Evolutionary conservation across 1,284 basidiomycete species (phyloP).

Genomic region (Rhodofomes roseus): DNA sequence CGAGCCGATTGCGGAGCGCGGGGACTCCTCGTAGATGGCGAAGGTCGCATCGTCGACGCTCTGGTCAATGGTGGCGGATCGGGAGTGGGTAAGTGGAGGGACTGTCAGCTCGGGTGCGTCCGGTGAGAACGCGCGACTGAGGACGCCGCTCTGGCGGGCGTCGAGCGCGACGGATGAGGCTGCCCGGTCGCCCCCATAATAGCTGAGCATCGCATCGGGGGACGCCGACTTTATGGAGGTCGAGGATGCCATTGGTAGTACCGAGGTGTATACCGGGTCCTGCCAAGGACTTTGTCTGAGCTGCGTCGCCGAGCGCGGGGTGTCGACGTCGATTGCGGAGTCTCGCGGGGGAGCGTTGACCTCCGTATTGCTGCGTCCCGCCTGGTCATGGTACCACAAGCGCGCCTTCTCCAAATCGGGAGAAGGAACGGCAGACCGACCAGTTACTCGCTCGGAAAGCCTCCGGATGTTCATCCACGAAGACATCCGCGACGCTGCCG

Average conservation of each 20-base stretch:
- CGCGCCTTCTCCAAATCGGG: conserved; percentile 12
- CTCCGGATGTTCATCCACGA: conserved; percentile 19
- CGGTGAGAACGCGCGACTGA: not conserved
- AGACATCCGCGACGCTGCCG: conserved; percentile 12
- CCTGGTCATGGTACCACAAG: conserved; percentile 34
- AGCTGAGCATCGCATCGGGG: not conserved
- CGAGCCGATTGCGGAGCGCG: conserved; percentile 1
- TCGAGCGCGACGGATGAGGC: not conserved
- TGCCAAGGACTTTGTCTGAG: conserved; percentile 21
- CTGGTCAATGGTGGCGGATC: not conserved
- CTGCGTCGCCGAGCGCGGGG: conserved; percentile 9
- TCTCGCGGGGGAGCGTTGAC: conserved; percentile 5
- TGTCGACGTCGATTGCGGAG: conserved; percentile 5
- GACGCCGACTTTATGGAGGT: not conserved
- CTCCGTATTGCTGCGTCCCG: conserved; percentile 27
- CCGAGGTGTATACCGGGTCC: conserved; percentile 24
- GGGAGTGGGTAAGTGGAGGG: conserved; percentile 6
- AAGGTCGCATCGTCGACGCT: not conserved
- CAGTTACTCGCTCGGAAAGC: conserved; percentile 5
- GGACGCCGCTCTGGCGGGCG: not conserved
- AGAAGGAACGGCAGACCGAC: conserved; percentile 9
- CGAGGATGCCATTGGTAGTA: not conserved
- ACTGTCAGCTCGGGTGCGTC: conserved; percentile 3
- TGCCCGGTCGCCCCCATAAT: not conserved
- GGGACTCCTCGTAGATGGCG: conserved; percentile 1